Conservation (phyloP, 2,329 filamentous ascomycete genomes). For the Sporothrix brasiliensis region DNA sequence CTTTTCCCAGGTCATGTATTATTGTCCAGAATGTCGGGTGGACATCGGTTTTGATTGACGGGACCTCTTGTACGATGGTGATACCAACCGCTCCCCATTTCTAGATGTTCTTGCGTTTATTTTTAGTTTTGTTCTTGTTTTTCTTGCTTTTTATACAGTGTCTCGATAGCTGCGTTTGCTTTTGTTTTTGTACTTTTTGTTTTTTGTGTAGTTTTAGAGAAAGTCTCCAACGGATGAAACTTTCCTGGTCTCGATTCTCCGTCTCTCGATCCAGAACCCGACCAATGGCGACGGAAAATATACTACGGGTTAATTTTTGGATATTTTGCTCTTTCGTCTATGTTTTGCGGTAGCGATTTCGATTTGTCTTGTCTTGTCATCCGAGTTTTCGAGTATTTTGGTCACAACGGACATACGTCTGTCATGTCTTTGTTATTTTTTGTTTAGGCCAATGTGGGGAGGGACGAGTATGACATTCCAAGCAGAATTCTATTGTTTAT, state of each 20-base stretch:
- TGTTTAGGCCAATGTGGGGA: neutral
- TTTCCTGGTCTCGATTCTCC: neutral
- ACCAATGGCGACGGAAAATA: conserved; percentile 11
- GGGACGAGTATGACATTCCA: conserved; percentile 23
- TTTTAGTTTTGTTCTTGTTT: no score
- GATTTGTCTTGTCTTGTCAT: neutral
- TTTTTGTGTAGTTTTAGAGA: conserved; percentile 7
- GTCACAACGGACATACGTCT: no score
- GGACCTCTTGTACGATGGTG: conserved; percentile 19
- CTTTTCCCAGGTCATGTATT: conserved; percentile 13
- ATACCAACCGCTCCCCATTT: neutral
- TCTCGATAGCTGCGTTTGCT: conserved; percentile 23
- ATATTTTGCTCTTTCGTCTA: neutral
- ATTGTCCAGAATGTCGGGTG: conserved; percentile 4
- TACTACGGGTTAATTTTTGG: conserved; percentile 18
- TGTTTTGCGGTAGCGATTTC: neutral
- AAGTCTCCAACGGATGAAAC: conserved; percentile 10
- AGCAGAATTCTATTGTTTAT: neutral
- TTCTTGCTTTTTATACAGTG: neutral
- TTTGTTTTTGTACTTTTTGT: neutral
- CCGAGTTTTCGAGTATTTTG: no score
- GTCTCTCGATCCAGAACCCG: neutral
- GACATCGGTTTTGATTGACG: neutral
- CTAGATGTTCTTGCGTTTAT: neutral
- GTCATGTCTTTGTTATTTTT: neutral